Evolutionary conservation across 106 monocot genomes (phyloP), one percentile per base, ranked within the genome.

Genomic region (Dendrobium huoshanense): DNA sequence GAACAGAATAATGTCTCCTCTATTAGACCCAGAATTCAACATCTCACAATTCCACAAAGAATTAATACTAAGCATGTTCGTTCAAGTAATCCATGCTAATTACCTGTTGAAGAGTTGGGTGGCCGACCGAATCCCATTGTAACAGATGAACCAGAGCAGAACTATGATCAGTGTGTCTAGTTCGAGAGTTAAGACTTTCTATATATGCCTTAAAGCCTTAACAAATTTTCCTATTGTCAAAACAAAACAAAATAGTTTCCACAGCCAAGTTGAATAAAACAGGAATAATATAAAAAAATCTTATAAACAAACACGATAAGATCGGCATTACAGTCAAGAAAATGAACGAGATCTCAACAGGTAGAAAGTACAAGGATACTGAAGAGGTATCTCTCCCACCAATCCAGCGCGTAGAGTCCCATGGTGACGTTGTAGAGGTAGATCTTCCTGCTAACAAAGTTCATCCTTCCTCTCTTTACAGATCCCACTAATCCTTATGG

Each of bases 401-500:
- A 91, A 83, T 91, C 88, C 17, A 91, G 88, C 88, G 88, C 86
- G 80, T 91, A 91, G 76, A 91, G 88, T 5, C 91, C 91, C 88
- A 88, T 88, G 75, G 91, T 91, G 67, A 91, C 91, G 17, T 91
- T 91, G 84, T 91, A 91, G 41, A 91, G 88, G 75, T 91, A 84
- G 82, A 91, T 86, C 91, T 91, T 91, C 58, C 86, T 77, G 65
- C 87, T 82, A 2, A 86, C 61, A 84, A 84, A 87, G 44, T 84
- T 89, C 89, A 86, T 89, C 85, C 16, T 72, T 27, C 2, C 9
- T 4, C 15, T 33, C 9, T 10, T 33, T 33, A 2, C 13, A 51
- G 51, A 45, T 45, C 45, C 45, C 45, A 51, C 15, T 13, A 51
- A 3, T 25, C 64, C 24, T 22, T n/a, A 5, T 24, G 64, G 25